These are phyloP conservation scores for Asclepias syriaca DNA, from an alignment of 257 asterid species.

Conservation along the genomic window DNA sequence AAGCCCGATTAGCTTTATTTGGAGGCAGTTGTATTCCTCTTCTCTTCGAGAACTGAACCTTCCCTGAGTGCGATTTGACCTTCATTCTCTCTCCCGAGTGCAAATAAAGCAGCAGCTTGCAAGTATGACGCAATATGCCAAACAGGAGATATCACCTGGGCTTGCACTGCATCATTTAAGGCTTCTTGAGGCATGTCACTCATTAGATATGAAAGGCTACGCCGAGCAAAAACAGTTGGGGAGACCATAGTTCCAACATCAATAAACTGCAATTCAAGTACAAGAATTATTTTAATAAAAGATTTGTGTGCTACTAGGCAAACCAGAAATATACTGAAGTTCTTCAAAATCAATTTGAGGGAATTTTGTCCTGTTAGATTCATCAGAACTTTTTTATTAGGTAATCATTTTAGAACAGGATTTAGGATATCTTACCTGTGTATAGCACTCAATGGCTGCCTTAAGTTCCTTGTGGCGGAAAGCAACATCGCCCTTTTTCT, in stretches of 20 bases:
- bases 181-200: constrained; percentile 72
- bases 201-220: constrained; percentile 64
- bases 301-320: not conserved
- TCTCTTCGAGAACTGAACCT: constrained; percentile 73
- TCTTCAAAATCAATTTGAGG: not conserved
- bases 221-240: constrained; percentile 46
- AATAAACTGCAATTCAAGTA: constrained; percentile 29
- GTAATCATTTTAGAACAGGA: not conserved
- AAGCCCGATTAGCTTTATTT: constrained; percentile 12
- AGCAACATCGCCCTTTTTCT: constrained; percentile 45
- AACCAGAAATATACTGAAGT: constrained; percentile 2
- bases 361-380: not conserved
- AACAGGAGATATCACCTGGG: constrained; percentile 64
- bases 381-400: not conserved
- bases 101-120: constrained; percentile 78
- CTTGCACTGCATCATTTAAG: constrained; percentile 83
- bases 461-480: constrained; percentile 40
- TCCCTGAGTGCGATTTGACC: constrained; percentile 80
- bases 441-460: constrained; percentile 38
- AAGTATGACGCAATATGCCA: constrained; percentile 85
- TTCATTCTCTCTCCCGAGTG: constrained; percentile 73
- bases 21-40: constrained; percentile 37
- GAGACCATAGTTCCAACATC: constrained; percentile 44
- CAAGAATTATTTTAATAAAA: not conserved
- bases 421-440: constrained; percentile 27